Conservation (phyloP, 2,329 filamentous ascomycete species). For the Aspergillus clavatus region DNA sequence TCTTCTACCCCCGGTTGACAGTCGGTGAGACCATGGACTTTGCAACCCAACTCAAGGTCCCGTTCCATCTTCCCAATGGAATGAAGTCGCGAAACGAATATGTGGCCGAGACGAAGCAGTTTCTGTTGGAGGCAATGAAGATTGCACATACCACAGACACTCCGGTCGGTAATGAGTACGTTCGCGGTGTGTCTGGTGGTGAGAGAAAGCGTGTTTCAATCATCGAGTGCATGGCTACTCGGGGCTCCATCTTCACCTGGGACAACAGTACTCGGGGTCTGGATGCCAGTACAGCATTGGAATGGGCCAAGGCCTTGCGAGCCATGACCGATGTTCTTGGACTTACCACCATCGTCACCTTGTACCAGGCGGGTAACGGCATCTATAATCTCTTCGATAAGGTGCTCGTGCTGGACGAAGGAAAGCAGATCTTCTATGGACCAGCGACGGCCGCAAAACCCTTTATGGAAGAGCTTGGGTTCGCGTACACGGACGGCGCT, state of each 20-base stretch:
- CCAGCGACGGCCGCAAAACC: conserved; percentile 52
- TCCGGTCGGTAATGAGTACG: conserved; percentile 60
- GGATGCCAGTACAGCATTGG: conserved; percentile 57
- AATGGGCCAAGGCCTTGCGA: conserved; percentile 53
- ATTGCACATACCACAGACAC: conserved; percentile 58
- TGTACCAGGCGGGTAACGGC: conserved; percentile 63
- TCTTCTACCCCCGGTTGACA: conserved; percentile 48
- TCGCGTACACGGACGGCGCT: conserved; percentile 55
- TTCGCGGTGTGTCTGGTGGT: conserved; percentile 61
- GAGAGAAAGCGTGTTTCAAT: conserved; percentile 64
- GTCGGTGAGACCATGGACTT: conserved; percentile 52
- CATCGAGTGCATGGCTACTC: conserved; percentile 55
- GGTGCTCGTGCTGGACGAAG: conserved; percentile 59
- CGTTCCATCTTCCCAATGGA: conserved; percentile 63
- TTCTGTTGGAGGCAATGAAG: conserved; percentile 51
- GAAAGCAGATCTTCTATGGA: conserved; percentile 62
- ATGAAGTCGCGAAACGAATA: conserved; percentile 56
- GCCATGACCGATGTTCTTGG: conserved; percentile 57
- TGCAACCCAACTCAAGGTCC: conserved; percentile 60
- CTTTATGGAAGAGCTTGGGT: conserved; percentile 62
- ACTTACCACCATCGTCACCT: conserved; percentile 54
- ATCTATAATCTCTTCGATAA: conserved; percentile 65
- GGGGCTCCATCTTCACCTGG: conserved; percentile 56
- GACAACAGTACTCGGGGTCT: conserved; percentile 61
- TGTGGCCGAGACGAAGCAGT: conserved; percentile 45